Conservation (phyloP, 768 basidiomycete genomes). For the Collybia sp. region DNA sequence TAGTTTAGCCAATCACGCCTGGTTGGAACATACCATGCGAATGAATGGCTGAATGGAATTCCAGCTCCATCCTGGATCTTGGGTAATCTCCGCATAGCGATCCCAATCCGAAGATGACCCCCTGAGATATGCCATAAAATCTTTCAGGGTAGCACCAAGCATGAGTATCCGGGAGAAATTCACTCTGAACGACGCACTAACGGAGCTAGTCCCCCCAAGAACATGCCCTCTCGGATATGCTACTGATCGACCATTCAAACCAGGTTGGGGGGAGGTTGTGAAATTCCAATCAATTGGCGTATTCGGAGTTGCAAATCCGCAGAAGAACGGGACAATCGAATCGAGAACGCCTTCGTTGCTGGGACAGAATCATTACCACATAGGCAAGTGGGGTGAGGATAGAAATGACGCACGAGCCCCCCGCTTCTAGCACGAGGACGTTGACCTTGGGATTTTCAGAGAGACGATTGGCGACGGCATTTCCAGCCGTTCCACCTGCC, state of each 20-base stretch:
- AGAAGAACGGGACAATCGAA: not conserved
- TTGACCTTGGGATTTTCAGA: conserved; percentile 29
- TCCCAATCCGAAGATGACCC: conserved; percentile 28
- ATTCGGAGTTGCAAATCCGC: not conserved
- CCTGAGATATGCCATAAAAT: conserved; percentile 25
- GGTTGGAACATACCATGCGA: not conserved
- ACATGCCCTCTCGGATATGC: not conserved
- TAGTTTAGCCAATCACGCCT: too few species aligned
- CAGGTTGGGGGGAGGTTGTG: conserved; percentile 1
- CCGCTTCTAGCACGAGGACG: conserved; percentile 39
- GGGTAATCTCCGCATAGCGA: conserved; percentile 22
- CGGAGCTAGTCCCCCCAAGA: not conserved
- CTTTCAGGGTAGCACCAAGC: conserved; percentile 6
- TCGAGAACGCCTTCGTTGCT: not conserved
- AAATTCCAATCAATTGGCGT: not conserved
- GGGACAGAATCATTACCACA: not conserved
- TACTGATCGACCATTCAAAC: conserved; percentile 10
- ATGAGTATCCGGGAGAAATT: not conserved
- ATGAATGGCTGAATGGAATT: conserved; percentile 21
- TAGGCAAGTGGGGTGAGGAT: not conserved
- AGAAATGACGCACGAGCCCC: conserved; percentile 14
- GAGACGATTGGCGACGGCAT: conserved; percentile 22
- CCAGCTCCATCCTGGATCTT: conserved; percentile 28
- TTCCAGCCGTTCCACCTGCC: conserved; percentile 20
- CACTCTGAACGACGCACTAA: not conserved